phyloP scores from a whole-genome alignment of 257 asterid species.

The Sherardia arvensis region DNA sequence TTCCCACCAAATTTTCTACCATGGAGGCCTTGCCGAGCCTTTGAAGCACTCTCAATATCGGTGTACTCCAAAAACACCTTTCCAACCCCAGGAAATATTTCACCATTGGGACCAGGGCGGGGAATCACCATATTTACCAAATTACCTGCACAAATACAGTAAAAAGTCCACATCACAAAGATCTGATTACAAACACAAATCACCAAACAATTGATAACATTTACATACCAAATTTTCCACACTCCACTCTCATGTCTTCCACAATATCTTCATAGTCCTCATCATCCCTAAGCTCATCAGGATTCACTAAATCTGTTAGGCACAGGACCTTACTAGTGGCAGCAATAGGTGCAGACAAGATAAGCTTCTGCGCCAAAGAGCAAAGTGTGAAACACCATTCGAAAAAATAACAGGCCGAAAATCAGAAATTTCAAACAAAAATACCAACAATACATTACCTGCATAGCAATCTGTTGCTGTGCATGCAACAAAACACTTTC shows the following conservation, averaged over 20 bases:
- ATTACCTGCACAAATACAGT: constrained; percentile 40
- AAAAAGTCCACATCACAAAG: too few relatives aligned
- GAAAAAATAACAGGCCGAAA: not conserved
- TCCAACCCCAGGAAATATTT: constrained; percentile 75
- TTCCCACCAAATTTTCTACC: constrained; percentile 93
- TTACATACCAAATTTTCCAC: constrained; percentile 54
- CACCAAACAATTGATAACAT: not conserved
- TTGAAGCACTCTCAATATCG: constrained; percentile 64
- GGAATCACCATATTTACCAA: constrained; percentile 76
- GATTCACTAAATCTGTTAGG: constrained; percentile 56
- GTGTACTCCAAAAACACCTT: constrained; percentile 66
- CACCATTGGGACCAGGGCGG: constrained; percentile 67
- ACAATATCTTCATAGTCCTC: constrained; percentile 78
- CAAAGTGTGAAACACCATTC: not conserved
- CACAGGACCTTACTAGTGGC: constrained; percentile 84
- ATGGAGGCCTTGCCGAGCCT: constrained; percentile 68
- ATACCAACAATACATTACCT: constrained; percentile 31
- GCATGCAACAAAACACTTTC: constrained; percentile 83
- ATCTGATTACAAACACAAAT: not conserved
- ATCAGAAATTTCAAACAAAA: too few relatives aligned
- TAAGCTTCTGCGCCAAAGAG: constrained; percentile 52
- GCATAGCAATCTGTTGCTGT: constrained; percentile 91
- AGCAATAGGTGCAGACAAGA: constrained; percentile 47
- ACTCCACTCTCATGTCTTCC: constrained; percentile 84
- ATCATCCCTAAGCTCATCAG: constrained; percentile 70